These are phyloP conservation scores for Brassica hybrid DNA, from an alignment of 441 rosid species.

Conservation along the genomic window DNA sequence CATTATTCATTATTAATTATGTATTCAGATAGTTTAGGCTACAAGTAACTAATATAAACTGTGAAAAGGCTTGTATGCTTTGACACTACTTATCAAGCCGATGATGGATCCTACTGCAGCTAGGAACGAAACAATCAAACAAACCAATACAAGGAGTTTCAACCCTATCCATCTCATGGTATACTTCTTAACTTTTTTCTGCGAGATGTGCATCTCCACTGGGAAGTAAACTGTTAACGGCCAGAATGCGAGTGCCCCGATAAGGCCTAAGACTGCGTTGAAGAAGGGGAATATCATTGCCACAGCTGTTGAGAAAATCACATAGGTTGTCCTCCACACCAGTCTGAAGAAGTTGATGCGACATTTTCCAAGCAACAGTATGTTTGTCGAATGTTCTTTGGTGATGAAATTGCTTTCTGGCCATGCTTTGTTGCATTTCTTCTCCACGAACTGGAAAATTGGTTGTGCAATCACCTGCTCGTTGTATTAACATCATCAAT, in stretches of 20 bases:
- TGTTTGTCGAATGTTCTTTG: constrained; percentile 35
- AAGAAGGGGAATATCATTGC: constrained; percentile 77
- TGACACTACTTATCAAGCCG: constrained; percentile 45
- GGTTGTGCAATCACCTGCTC: constrained; percentile 63
- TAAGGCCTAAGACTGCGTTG: constrained; percentile 59
- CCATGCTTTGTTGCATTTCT: constrained; percentile 47
- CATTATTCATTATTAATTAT: background rate
- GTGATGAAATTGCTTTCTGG: constrained; percentile 55
- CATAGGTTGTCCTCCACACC: constrained; percentile 72
- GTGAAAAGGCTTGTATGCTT: constrained; percentile 52
- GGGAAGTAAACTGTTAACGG: constrained; percentile 67
- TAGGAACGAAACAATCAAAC: constrained; percentile 48
- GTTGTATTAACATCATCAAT: background rate
- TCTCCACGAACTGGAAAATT: constrained; percentile 55
- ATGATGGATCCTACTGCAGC: constrained; percentile 54
- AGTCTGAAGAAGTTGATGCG: constrained; percentile 55
- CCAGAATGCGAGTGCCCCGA: constrained; percentile 63
- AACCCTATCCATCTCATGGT: constrained; percentile 52
- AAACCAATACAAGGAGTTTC: constrained; percentile 40
- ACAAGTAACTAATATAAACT: constrained; percentile 22
- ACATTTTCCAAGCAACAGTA: constrained; percentile 48
- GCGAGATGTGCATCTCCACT: constrained; percentile 55
- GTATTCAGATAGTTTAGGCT: background rate
- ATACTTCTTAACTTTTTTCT: constrained; percentile 40
- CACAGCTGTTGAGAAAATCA: constrained; percentile 45